A percentile compares a stretch with the other conserved stretches of the same genome.
These are phyloP conservation scores for Fusarium sp. DNA, from an alignment of 2,329 filamentous ascomycete species.

Conservation along the genomic window DNA sequence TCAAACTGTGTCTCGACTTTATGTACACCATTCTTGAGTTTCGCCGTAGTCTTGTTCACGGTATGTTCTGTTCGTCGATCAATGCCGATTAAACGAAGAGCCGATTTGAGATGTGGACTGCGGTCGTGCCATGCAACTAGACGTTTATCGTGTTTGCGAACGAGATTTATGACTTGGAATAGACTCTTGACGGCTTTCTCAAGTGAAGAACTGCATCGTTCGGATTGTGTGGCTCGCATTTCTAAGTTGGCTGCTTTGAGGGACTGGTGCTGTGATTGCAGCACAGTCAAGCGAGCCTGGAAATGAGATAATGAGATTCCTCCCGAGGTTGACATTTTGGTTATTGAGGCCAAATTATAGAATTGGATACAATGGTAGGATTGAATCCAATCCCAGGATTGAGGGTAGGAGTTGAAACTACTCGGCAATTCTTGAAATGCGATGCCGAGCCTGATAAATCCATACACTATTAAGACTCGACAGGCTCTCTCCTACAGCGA, in stretches of 20 bases:
- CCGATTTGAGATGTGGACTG: not conserved
- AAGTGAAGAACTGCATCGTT: conserved; percentile 1
- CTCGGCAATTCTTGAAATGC: not conserved
- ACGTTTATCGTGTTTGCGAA: not conserved
- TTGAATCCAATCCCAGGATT: not conserved
- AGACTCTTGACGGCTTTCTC: not conserved
- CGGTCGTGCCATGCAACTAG: not conserved
- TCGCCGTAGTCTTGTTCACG: not conserved
- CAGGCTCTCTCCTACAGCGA: not conserved
- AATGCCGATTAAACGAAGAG: not conserved
- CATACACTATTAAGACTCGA: not conserved
- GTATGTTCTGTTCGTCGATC: not conserved
- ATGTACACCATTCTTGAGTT: not conserved
- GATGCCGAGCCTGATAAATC: not conserved
- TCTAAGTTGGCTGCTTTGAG: not conserved
- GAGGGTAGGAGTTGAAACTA: not conserved
- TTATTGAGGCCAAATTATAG: not conserved
- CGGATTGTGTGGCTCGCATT: not conserved
- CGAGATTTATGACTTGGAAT: not conserved
- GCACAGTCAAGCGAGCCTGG: not conserved
- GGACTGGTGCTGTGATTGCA: not conserved
- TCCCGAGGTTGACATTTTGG: not conserved
- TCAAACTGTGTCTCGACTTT: not conserved
- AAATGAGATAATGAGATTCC: not conserved
- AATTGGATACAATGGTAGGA: not conserved